These are phyloP conservation scores for Cydonia oblonga DNA, from an alignment of 331 rosid genomes.

Conservation along the genomic window DNA sequence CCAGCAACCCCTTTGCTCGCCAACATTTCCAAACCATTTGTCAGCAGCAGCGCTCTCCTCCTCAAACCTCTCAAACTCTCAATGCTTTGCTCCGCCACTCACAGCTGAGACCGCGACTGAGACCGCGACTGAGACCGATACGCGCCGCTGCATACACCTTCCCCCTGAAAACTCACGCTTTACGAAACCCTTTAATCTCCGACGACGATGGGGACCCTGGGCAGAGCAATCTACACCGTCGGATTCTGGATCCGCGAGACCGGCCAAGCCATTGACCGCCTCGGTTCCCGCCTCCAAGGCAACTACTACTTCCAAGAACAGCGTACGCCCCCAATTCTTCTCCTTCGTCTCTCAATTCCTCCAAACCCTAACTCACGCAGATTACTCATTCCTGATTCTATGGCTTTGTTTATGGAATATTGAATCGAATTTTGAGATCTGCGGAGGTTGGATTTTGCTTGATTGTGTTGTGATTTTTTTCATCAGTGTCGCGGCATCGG, in stretches of 20 bases:
- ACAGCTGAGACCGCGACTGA: constrained; percentile 2
- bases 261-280: constrained; percentile 94
- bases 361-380: not conserved
- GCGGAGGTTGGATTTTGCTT: not conserved
- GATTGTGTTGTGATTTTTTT: not conserved
- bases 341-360: not conserved
- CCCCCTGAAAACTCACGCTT: not conserved
- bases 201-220: constrained; percentile 64
- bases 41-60: not conserved
- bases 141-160: not conserved
- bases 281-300: constrained; percentile 88
- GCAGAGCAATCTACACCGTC: constrained; percentile 74
- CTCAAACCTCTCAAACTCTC: not conserved
- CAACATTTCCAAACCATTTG: not conserved
- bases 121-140: not conserved
- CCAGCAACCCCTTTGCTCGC: not conserved
- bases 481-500: constrained; percentile 84
- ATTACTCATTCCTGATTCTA: not conserved
- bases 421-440: not conserved
- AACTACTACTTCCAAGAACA: constrained; percentile 82
- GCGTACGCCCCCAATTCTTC: constrained; percentile 25
- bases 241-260: constrained; percentile 99
- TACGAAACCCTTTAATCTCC: not conserved
- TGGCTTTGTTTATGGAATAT: not conserved
- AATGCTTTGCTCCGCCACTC: not conserved